Percentiles rank a stretch among this genome's conserved stretches.
Evolutionary conservation across 2,329 filamentous ascomycete genomes (phyloP).

Genomic region (Colletotrichum cordylinicola): DNA sequence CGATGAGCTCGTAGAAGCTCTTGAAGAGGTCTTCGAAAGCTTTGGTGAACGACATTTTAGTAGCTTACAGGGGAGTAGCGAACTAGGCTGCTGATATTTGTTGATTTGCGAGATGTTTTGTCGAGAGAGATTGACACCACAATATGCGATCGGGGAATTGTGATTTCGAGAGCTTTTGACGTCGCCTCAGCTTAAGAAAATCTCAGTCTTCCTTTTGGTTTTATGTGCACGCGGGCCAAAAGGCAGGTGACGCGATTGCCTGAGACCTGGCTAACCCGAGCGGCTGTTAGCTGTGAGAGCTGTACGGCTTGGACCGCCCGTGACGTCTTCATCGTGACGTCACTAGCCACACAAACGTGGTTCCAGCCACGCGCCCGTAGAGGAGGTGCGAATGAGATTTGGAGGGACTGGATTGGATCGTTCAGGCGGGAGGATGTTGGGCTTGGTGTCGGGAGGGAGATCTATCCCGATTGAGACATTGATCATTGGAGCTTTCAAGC

Average conservation of each 20-base stretch:
- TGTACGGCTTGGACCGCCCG: neutral
- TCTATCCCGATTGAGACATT: neutral
- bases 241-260: conserved; percentile 9
- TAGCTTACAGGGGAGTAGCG: neutral
- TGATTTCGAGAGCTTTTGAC: neutral
- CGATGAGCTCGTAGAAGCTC: conserved; percentile 47
- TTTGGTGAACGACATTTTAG: conserved; percentile 38
- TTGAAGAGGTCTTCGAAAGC: conserved; percentile 43
- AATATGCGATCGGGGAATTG: neutral
- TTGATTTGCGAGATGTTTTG: no score
- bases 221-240: conserved; percentile 3
- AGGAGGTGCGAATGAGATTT: neutral
- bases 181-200: neutral
- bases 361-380: conserved; percentile 7
- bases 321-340: conserved; percentile 23
- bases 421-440: neutral
- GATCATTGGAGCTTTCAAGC: neutral
- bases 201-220: neutral
- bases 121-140: neutral
- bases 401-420: neutral
- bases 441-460: neutral
- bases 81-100: neutral
- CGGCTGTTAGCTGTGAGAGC: neutral
- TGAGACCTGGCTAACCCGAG: conserved; percentile 2
- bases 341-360: conserved; percentile 20